Conservation (phyloP, 2,329 filamentous ascomycete genomes). For the Diaporthe humulicola region DNA sequence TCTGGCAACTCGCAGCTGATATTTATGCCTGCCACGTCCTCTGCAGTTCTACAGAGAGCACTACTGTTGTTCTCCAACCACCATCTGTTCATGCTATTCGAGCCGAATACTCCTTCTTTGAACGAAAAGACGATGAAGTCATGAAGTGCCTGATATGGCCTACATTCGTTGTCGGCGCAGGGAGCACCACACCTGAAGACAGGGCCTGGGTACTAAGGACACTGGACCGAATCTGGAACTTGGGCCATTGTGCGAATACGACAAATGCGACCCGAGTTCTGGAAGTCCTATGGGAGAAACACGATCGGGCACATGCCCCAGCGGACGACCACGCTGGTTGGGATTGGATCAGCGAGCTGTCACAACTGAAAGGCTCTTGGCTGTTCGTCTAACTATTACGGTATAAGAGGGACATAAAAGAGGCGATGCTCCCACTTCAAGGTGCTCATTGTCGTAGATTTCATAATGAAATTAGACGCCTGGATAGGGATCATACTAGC, state of each 20-base stretch:
- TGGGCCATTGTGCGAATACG: conserved; percentile 5
- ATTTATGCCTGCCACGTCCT: not conserved
- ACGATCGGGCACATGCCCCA: not conserved
- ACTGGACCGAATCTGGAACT: not conserved
- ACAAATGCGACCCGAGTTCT: not conserved
- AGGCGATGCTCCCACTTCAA: no score
- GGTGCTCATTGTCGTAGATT: no score
- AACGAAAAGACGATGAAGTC: not conserved
- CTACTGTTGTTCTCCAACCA: not conserved
- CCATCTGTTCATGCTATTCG: not conserved
- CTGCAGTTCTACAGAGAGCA: not conserved
- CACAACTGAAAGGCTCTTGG: conserved; percentile 4
- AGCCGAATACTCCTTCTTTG: not conserved
- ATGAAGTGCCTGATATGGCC: conserved; percentile 4
- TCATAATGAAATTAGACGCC: not conserved
- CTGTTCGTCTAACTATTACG: not conserved
- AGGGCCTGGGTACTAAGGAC: not conserved
- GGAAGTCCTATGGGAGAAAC: not conserved
- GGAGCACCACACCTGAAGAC: not conserved
- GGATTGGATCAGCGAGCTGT: conserved; percentile 1
- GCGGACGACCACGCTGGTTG: not conserved
- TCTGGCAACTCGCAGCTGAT: conserved; percentile 4
- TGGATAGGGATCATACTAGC: not conserved
- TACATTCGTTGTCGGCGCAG: conserved; percentile 2
- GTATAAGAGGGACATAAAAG: not conserved